phyloP scores from a whole-genome alignment of 768 basidiomycete genomes.

The Lentinula raphanica region DNA sequence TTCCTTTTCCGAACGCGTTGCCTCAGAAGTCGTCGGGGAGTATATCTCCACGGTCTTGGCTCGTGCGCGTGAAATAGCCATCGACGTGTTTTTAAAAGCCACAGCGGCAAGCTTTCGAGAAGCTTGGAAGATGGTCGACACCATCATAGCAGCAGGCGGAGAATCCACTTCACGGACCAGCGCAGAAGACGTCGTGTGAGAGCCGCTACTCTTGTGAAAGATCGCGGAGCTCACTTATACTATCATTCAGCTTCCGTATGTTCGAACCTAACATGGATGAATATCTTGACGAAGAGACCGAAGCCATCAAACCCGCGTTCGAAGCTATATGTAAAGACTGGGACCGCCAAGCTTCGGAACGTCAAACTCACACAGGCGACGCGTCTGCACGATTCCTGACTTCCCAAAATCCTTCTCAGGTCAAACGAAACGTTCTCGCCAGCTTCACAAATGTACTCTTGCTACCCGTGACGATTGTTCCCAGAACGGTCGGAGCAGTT shows the following conservation, averaged over 20 bases:
- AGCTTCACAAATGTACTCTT: slow-evolving; percentile 88
- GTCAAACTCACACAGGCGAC: slow-evolving; percentile 12
- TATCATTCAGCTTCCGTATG: slow-evolving; percentile 70
- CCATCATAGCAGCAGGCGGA: slow-evolving; percentile 53
- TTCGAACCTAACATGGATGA: slow-evolving; percentile 97
- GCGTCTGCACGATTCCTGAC: slow-evolving; percentile 61
- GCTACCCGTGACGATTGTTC: slow-evolving; percentile 94
- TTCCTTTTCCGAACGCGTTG: slow-evolving; percentile 78
- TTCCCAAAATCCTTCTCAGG: slow-evolving; percentile 83
- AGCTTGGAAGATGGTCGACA: slow-evolving; percentile 81
- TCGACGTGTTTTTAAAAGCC: slow-evolving; percentile 72
- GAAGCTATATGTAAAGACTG: slow-evolving; percentile 73
- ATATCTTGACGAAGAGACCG: slow-evolving; percentile 91
- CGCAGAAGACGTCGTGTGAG: slow-evolving; percentile 83
- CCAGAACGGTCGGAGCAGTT: slow-evolving; percentile 48
- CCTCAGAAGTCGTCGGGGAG: slow-evolving; percentile 85
- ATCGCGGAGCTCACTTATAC: slow-evolving; percentile 6
- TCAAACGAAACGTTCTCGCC: slow-evolving; percentile 89
- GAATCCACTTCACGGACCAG: slow-evolving; percentile 37
- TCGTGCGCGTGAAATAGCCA: slow-evolving; percentile 70
- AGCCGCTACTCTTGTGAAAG: slow-evolving; percentile 11
- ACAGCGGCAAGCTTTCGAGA: slow-evolving; percentile 88
- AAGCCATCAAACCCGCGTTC: slow-evolving; percentile 68
- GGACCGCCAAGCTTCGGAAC: slow-evolving; percentile 49
- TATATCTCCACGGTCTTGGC: slow-evolving; percentile 77